These are phyloP conservation scores for Ambrosia hybrid DNA, from an alignment of 140 eudicot genomes.

Conservation along the genomic window DNA sequence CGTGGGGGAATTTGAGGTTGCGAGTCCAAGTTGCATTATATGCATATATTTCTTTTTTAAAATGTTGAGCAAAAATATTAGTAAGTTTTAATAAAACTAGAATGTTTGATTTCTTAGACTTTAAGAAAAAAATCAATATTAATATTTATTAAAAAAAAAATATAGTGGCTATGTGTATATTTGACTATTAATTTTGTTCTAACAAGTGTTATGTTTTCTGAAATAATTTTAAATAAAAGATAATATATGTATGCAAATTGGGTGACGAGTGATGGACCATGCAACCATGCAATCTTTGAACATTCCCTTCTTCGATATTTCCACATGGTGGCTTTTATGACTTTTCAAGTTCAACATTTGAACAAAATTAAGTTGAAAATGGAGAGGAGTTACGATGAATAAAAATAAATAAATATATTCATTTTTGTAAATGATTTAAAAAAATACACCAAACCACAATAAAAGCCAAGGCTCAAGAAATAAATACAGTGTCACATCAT, in stretches of 20 bases:
- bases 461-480: too few relatives aligned
- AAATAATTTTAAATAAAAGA: neutral
- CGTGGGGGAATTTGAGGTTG: constrained; percentile 31
- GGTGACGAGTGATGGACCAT: neutral
- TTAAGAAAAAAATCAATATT: neutral
- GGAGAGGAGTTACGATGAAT: neutral
- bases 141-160: neutral
- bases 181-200: neutral
- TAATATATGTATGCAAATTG: neutral
- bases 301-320: constrained; percentile 18
- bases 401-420: neutral
- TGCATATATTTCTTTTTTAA: too few relatives aligned
- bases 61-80: neutral
- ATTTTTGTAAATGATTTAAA: too few relatives aligned
- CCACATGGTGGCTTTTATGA: constrained; percentile 32
- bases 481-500: too few relatives aligned
- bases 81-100: neutral
- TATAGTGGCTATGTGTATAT: neutral
- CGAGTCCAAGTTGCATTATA: constrained; percentile 36
- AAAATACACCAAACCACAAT: too few relatives aligned
- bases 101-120: neutral
- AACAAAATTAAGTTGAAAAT: neutral
- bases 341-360: constrained; percentile 29
- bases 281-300: constrained; percentile 23
- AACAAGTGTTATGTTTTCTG: neutral